Base-by-base conservation (phyloP, 306 rosid species). In the Begonia loranthoides region DNA sequence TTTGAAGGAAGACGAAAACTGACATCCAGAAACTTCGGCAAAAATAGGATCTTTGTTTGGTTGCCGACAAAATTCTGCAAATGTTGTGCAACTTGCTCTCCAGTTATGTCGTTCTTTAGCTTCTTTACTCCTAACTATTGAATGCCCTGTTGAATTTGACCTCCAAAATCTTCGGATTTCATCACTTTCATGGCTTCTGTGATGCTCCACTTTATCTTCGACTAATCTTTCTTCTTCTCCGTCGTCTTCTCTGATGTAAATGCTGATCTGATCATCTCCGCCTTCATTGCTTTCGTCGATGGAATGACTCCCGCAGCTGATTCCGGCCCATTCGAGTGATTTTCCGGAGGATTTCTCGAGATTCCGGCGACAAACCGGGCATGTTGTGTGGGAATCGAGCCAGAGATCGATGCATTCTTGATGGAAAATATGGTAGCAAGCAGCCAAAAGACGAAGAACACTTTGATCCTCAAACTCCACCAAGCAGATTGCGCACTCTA, bases 141-240 rank as follows among this genome's bases (percentile, higher is more conserved):
- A 87, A 64, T 87, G 94, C 1, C 96, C 94, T 0, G 96, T 87
- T 2, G 93, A 76, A 40, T 82, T 85, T 8, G 86, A 75, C 67
- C 83, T 64, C 0, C 66, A 21, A 57, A 79, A 66, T 74, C 24
- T 16, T 15, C 10, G 14, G 10, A 22, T 33, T 36, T 45, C 17
- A 2, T 17, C 43, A 9, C 15, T 48, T 62, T 51, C 51, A 5
- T 62, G 49, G 9, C 24, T 45, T 5, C 14, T 28, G 15, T 48
- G 9, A 48, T 17, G 3, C 45, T 21, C 55, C 38, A 5, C n/a
- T 5, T 10, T 15, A 41, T 56, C 39, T 56, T 15, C 49, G 55
- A 22, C 43, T 52, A 0, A 24, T 40, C 1, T 17, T 15, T 12
- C 41, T 28, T 9, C 53, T 6, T 16, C 53, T 3, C 14, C 55